Evolutionary conservation across 257 asterid genomes (phyloP).

Genomic region (Nicotiana paniculata): DNA sequence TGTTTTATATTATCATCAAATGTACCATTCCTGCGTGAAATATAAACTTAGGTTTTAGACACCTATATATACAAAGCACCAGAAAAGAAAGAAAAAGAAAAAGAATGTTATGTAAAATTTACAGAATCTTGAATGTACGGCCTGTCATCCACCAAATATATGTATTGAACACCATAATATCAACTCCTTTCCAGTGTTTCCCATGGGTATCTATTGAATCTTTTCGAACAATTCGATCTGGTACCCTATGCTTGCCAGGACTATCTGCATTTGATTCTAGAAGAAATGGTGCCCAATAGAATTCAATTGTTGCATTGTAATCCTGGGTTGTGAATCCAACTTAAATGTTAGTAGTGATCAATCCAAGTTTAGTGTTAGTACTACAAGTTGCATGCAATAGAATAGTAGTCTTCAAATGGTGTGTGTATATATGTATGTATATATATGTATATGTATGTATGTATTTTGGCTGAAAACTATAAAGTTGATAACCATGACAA

Average conservation of each 20-base stretch:
- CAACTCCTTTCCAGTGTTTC: conserved; percentile 57
- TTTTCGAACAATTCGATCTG: conserved; percentile 43
- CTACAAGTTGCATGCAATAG: not conserved
- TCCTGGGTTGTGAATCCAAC: conserved; percentile 26
- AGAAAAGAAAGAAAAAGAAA: not conserved
- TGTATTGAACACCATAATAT: conserved; percentile 72
- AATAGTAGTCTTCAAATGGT: no score
- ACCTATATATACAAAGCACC: not conserved
- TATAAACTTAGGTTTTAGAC: not conserved
- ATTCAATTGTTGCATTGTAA: conserved; percentile 67
- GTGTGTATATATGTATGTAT: no score
- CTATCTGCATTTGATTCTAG: conserved; percentile 85
- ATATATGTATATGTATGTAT: no score
- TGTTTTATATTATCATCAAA: conserved; percentile 6
- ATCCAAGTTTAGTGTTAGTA: not conserved
- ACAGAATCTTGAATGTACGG: conserved; percentile 45
- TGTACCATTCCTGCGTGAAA: not conserved
- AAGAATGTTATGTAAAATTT: not conserved
- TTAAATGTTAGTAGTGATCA: not conserved
- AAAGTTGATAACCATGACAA: no score
- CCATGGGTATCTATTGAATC: conserved; percentile 61
- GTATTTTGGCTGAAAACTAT: no score
- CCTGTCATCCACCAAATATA: conserved; percentile 83
- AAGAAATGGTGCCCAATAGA: conserved; percentile 85
- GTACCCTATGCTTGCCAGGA: conserved; percentile 40